Conservation (phyloP, 2,329 filamentous ascomycete species). For the Colletotrichum magnum region DNA sequence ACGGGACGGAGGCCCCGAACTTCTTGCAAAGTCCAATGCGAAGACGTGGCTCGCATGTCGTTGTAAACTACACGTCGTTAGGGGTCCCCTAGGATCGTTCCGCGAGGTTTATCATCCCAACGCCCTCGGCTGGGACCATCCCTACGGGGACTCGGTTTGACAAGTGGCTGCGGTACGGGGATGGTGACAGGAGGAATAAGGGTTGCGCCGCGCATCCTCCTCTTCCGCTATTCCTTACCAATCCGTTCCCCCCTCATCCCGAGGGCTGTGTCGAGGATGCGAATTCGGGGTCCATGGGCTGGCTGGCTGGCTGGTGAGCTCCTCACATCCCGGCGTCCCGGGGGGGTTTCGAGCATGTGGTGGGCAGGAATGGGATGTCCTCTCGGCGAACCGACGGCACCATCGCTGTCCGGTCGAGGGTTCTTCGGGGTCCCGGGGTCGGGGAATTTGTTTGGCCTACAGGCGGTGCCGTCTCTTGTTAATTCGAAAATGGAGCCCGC, state of each 20-base stretch:
- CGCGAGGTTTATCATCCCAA: not conserved
- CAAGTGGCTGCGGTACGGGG: not conserved
- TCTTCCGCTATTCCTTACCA: conserved; percentile 10
- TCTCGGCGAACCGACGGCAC: conserved; percentile 29
- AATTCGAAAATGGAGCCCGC: conserved; percentile 18
- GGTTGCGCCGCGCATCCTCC: conserved; percentile 17
- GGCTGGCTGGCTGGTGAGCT: not conserved
- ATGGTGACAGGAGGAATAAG: conserved; percentile 7
- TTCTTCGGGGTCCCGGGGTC: conserved; percentile 26
- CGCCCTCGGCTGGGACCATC: conserved; percentile 19
- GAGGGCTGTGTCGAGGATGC: conserved; percentile 23
- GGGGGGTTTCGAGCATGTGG: conserved; percentile 6
- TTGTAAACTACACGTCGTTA: conserved; percentile 8
- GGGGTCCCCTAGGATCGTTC: not conserved
- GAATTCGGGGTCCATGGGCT: conserved; percentile 18
- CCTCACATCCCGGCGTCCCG: conserved; percentile 26
- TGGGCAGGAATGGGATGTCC: too few relatives aligned
- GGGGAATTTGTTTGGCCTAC: conserved; percentile 28
- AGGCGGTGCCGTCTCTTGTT: conserved; percentile 26
- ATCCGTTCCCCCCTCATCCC: conserved; percentile 18
- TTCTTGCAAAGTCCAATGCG: not conserved
- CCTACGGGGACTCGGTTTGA: conserved; percentile 16
- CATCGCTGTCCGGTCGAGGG: conserved; percentile 8
- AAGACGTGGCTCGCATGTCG: conserved; percentile 8
- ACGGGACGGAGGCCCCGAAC: conserved; percentile 34